Base-by-base conservation (phyloP, 371 early-diverging fungal species). In the Synchytrium microbalum region DNA sequence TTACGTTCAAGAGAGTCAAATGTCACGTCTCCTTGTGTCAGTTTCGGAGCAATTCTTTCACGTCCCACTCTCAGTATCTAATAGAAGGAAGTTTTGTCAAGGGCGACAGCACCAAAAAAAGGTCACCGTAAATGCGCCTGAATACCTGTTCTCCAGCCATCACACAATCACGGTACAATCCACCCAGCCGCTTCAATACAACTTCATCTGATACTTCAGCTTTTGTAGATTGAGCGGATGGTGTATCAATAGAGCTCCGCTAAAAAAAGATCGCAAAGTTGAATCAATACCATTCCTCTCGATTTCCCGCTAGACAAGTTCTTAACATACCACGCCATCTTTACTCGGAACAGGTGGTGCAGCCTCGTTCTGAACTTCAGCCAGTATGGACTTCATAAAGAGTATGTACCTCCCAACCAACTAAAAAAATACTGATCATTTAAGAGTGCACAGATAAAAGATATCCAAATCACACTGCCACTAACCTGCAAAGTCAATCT, bases 401-500 rank as follows among this genome's bases (percentile, higher is more conserved):
- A 38, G 19, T 10, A 38, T 19, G 19, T 38, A 38, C 46, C 46
- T 5, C 19, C 46, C 46, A 38, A 38, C 19, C 46, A 38, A 38
- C 46, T 38, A 38, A 10, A 19, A 19, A n/a, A n/a, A n/a, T n/a
- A n/a, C n/a, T n/a, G n/a, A n/a, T n/a, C n/a, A n/a, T n/a, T n/a
- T n/a, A n/a, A n/a, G n/a, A n/a, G n/a, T n/a, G n/a, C n/a, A n/a
- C n/a, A n/a, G n/a, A n/a, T n/a, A n/a, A n/a, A n/a, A n/a, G n/a
- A n/a, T n/a, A n/a, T n/a, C n/a, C n/a, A n/a, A n/a, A n/a, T n/a
- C n/a, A n/a, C n/a, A n/a, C n/a, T n/a, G n/a, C 46, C 5, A 19
- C 46, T 10, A 10, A 88, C 77, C 72, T 90, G 89, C 26, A 91
- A 60, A 0, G 89, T 86, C 55, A 91, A 72, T 66, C 85, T 86